Conservation (phyloP, 176 grass and related monocot species). For the Dactylis glomerata region DNA sequence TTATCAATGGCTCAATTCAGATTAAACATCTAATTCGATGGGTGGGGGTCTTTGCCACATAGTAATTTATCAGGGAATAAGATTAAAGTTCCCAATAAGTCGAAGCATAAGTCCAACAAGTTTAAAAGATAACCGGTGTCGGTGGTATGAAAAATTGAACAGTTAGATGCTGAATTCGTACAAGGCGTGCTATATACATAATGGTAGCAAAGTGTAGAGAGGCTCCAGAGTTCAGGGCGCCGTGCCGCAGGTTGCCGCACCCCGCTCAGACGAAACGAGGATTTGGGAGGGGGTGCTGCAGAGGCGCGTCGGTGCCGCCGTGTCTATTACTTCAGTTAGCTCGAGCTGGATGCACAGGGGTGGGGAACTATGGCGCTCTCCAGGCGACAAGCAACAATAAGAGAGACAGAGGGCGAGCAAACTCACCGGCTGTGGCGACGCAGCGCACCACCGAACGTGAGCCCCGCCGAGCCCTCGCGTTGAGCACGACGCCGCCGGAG, state of each 20-base stretch:
- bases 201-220: neutral
- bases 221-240: neutral
- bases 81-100: neutral
- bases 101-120: neutral
- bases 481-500: constrained; percentile 41
- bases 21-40: neutral
- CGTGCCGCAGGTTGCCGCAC: neutral
- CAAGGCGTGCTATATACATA: neutral
- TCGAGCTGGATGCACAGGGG: neutral
- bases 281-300: neutral
- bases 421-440: constrained; percentile 64
- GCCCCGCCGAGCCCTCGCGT: constrained; percentile 27
- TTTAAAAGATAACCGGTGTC: neutral
- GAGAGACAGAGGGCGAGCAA: constrained; percentile 3
- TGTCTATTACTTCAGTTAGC: neutral
- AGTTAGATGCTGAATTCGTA: neutral
- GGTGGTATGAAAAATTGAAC: neutral
- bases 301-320: neutral
- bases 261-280: neutral
- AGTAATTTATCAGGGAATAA: neutral
- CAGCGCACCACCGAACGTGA: constrained; percentile 77
- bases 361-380: neutral
- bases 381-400: neutral
- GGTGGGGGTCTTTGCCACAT: neutral
- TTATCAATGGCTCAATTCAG: neutral